Base-by-base conservation (phyloP, 2,329 filamentous ascomycete genomes). In the Sarocladiaceae sp. region DNA sequence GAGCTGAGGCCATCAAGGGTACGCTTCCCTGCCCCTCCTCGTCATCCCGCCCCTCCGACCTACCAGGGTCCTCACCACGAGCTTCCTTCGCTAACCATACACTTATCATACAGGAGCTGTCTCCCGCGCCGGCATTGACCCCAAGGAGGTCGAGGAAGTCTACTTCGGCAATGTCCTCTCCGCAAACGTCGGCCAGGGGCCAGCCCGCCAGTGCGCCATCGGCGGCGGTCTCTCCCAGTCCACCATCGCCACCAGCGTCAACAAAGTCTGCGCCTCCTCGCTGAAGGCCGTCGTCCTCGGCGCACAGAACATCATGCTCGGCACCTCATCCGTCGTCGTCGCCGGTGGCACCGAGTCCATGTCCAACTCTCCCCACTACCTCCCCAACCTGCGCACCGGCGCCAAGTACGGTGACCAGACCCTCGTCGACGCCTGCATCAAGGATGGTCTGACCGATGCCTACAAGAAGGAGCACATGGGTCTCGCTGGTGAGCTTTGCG, bases 391-490 rank as follows among this genome's bases (percentile, higher is more conserved):
- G 62, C 88, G 94, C 70, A 87, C 74, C 59, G 94, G 94, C 60
- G 85, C 88, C 71, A 97, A 97, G 76, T 99, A 95, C 72, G 94
- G 94, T 63, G 84, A 97, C 74, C 87, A 93, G 75, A 84, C 79
- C 51, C 79, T 99, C 59, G 80, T 97, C 51, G 94, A 99, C 66
- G 93, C 90, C 61, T 84, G 99, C 59, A 82, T 97, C 64, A 92
- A 92, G 78, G 94, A 99, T 66, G 94, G 94, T 59, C 80, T 99
- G 60, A 95, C 88, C 50, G 94, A 99, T 69, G 90, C 90, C 57
- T 97, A 94, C 74, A 91, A 91, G 76, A 87, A 94, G 74, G 88
- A 97, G 71, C 91, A 97, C 72, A 99, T 99, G 94, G 94, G 94
- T 63, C 73, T 99, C 53, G 83, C 88, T 64, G 94, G 80, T 55